A percentile compares a stretch with the other conserved stretches of the same genome.
These are phyloP conservation scores for Sporisorium exsertum DNA, from an alignment of 1,284 basidiomycete species.

Conservation along the genomic window DNA sequence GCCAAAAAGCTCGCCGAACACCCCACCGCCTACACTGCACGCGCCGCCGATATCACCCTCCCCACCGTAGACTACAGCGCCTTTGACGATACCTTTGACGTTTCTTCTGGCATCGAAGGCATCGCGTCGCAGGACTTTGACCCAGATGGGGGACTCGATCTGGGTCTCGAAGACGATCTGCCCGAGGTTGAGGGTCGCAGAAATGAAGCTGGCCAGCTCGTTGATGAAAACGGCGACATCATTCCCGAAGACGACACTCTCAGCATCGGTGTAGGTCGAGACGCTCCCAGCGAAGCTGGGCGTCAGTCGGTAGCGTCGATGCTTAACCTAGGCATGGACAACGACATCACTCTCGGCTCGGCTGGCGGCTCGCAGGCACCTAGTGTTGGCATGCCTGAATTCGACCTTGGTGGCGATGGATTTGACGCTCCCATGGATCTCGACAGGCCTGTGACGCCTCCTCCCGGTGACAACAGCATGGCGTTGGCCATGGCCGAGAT, in stretches of 20 bases:
- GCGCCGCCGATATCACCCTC: slow-evolving; percentile 79
- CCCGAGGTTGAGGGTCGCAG: slow-evolving; percentile 36
- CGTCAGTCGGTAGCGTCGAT: slow-evolving; percentile 50
- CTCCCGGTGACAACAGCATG: slow-evolving; percentile 53
- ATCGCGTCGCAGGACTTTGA: slow-evolving; percentile 62
- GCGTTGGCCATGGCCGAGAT: slow-evolving; percentile 69
- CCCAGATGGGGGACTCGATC: slow-evolving; percentile 68
- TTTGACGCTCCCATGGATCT: slow-evolving; percentile 52
- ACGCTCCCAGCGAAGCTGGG: slow-evolving; percentile 55
- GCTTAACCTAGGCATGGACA: slow-evolving; percentile 47
- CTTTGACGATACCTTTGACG: slow-evolving; percentile 56
- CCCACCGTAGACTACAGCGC: slow-evolving; percentile 51
- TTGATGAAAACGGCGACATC: slow-evolving; percentile 66
- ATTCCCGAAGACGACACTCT: slow-evolving; percentile 67
- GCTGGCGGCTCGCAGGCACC: slow-evolving; percentile 45
- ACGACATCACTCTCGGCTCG: slow-evolving; percentile 42
- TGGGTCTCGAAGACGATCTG: slow-evolving; percentile 72
- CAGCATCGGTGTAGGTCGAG: slow-evolving; percentile 65
- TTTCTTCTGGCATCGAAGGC: slow-evolving; percentile 49
- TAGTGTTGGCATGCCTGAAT: slow-evolving; percentile 48
- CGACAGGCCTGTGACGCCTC: slow-evolving; percentile 40
- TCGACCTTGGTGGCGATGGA: slow-evolving; percentile 70
- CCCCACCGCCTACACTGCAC: slow-evolving; percentile 71
- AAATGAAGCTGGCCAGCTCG: slow-evolving; percentile 49
- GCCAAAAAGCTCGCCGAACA: slow-evolving; percentile 39